Evolutionary conservation across 257 asterid species (phyloP), one percentile per base, ranked within the genome.

Genomic region (Craterostigma plantagineum): DNA sequence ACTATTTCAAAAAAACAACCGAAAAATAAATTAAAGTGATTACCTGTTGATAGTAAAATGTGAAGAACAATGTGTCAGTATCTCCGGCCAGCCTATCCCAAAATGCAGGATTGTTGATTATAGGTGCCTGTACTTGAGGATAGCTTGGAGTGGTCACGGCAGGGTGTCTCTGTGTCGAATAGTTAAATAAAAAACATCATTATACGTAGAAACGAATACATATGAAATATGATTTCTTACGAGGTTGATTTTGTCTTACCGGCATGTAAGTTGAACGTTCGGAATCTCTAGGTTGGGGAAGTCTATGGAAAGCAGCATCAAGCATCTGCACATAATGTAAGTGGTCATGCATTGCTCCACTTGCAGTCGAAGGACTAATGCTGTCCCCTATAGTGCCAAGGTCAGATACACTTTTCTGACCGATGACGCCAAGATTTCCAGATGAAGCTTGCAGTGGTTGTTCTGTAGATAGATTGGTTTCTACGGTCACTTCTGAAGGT

Each of bases 71-170:
- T n/a, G 77, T 79, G 64, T 90, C 99, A 4, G 94, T 72, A 69
- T 83, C 99, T 51, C 86, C 75, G 57, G 95, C 99, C 35, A 90
- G 87, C 9, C 95, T 73, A 59, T 90, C 99, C 99, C 99, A 90
- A 56, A 83, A 83, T 56, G 87, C 92, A 56, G 99, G 99, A 61
- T 90, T 79, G 50, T 71, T 77, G 60, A 90, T 79, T 54, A 90
- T 77, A 37, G 99, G 99, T 13, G 99, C 99, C 61, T 83, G 99
- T 15, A 71, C 91, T 69, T 90, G 99, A 62, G 99, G 99, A 59
- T 79, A 90, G 59, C 95, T 79, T 8, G 79, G 49, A 57, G 91
- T 95, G 49, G 94, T 77, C 49, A 55, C 67, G 13, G 71, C 72
- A 14, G 95, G 99, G 58, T 77, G 92, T 58, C 82, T 83, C 99